phyloP scores from a whole-genome alignment of 306 rosid species.

The Cicer yamashitae region DNA sequence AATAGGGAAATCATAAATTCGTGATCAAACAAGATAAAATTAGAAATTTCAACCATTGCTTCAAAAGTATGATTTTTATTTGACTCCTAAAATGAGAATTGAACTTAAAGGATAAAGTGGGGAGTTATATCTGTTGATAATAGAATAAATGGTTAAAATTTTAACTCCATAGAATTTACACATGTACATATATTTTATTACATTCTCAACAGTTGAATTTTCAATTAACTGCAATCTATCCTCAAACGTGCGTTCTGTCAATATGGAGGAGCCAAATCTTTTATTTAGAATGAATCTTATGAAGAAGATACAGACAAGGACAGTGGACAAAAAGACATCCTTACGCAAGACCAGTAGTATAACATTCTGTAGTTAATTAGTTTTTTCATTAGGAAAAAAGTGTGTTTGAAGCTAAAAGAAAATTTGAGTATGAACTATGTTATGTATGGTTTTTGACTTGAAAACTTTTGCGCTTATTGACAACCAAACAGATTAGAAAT shows the following conservation, averaged over 20 bases:
- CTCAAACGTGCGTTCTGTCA: not conserved
- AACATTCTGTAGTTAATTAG: slow-evolving; percentile 3
- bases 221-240: not conserved
- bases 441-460: slow-evolving; percentile 6
- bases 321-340: slow-evolving; percentile 26
- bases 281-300: not conserved
- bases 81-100: not conserved
- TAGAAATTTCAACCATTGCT: slow-evolving; percentile 19
- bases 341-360: not conserved
- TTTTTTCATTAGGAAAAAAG: not conserved
- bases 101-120: not conserved
- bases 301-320: slow-evolving; percentile 5
- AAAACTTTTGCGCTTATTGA: not conserved
- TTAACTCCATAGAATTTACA: not conserved
- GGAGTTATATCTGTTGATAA: not conserved
- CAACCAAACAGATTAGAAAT: not conserved
- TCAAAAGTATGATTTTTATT: not conserved
- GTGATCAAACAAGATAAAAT: slow-evolving; percentile 26
- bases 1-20: slow-evolving; percentile 14
- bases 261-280: not conserved
- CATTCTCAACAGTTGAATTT: not conserved
- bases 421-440: not conserved
- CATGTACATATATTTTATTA: not conserved
- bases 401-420: not conserved
- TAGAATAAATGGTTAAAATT: not conserved